A percentile compares a stretch with the other conserved stretches of the same genome.
Conservation (phyloP, 2,329 filamentous ascomycete genomes). For the Xylariaceae sp. region DNA sequence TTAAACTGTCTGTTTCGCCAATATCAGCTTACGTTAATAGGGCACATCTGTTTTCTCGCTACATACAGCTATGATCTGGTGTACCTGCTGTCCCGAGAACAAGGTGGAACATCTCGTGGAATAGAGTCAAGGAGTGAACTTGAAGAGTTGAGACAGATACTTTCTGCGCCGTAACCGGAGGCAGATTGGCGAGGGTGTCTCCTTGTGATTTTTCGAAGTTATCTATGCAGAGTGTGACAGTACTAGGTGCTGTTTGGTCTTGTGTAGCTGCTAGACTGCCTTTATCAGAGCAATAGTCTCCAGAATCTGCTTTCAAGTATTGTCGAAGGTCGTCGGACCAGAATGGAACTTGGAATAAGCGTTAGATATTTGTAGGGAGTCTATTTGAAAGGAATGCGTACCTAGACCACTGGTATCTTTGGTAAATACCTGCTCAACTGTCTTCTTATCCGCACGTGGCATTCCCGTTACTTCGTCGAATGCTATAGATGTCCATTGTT, state of each 20-base stretch:
- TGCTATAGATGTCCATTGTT: constrained; percentile 16
- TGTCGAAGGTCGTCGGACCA: constrained; percentile 21
- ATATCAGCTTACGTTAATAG: background rate
- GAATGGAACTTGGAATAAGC: constrained; percentile 4
- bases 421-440: constrained; percentile 3
- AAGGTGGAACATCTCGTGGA: constrained; percentile 23
- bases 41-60: background rate
- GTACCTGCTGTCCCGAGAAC: constrained; percentile 6
- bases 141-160: constrained; percentile 18
- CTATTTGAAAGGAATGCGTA: background rate
- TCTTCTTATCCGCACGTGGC: constrained; percentile 6
- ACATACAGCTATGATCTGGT: constrained; percentile 17
- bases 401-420: background rate
- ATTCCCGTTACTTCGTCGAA: constrained; percentile 10
- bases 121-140: constrained; percentile 22
- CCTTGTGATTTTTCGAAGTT: constrained; percentile 11
- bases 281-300: constrained; percentile 17
- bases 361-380: background rate
- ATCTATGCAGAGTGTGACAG: constrained; percentile 17
- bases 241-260: constrained; percentile 15
- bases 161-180: background rate
- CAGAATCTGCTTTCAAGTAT: constrained; percentile 10
- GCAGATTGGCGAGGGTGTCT: constrained; percentile 13
- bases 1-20: constrained; percentile 9
- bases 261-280: constrained; percentile 16